Percentiles rank a stretch among this genome's conserved stretches.
These are phyloP conservation scores for Byssochlamys sp. DNA, from an alignment of 2,329 filamentous ascomycete genomes.

Conservation along the genomic window DNA sequence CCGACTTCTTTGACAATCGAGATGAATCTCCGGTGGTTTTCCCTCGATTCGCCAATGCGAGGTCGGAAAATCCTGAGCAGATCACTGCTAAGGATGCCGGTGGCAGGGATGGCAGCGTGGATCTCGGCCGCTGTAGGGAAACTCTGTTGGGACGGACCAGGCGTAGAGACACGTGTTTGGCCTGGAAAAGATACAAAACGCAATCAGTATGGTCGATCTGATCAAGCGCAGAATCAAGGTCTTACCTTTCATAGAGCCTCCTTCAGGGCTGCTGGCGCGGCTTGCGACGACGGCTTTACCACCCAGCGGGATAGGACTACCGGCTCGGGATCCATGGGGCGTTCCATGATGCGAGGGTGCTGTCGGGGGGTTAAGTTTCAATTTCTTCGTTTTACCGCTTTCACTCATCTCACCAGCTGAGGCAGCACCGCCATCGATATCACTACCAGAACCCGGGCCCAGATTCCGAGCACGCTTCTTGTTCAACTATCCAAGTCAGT, in stretches of 20 bases:
- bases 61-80: slow-evolving; percentile 35
- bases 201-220: background rate
- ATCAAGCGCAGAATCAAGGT: background rate
- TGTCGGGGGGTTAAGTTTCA: slow-evolving; percentile 38
- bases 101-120: slow-evolving; percentile 36
- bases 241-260: slow-evolving; percentile 16
- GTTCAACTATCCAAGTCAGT: slow-evolving; percentile 36
- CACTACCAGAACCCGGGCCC: slow-evolving; percentile 43
- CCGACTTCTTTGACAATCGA: slow-evolving; percentile 36
- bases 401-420: slow-evolving; percentile 39
- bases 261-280: slow-evolving; percentile 33
- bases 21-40: slow-evolving; percentile 34
- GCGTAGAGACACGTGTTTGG: slow-evolving; percentile 22
- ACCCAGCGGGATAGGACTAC: slow-evolving; percentile 33
- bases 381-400: slow-evolving; percentile 37
- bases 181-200: slow-evolving; percentile 7
- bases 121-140: slow-evolving; percentile 40
- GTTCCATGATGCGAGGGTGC: slow-evolving; percentile 30
- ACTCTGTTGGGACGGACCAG: slow-evolving; percentile 15
- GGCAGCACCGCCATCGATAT: slow-evolving; percentile 45
- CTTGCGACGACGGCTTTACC: slow-evolving; percentile 21
- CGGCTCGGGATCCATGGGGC: slow-evolving; percentile 40
- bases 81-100: slow-evolving; percentile 37
- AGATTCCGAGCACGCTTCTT: slow-evolving; percentile 41
- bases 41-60: slow-evolving; percentile 33